These are phyloP conservation scores for Suhomyces ambrosiae DNA, from an alignment of 1,139 yeast species.

Conservation along the genomic window DNA sequence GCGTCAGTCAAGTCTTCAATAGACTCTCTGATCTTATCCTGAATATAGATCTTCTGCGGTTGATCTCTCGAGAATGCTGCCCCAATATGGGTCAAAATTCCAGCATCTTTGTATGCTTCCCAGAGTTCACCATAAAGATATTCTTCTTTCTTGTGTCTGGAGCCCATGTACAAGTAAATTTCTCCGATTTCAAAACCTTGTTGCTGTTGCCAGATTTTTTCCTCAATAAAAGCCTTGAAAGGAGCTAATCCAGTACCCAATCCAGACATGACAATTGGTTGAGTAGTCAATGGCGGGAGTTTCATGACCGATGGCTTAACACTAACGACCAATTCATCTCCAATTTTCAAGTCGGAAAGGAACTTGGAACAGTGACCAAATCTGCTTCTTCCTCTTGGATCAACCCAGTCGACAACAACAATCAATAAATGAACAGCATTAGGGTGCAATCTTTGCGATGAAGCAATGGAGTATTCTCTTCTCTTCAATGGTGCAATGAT, in stretches of 20 bases:
- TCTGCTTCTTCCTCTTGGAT: conserved; percentile 80
- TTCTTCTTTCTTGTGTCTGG: conserved; percentile 95
- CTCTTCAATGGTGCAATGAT: conserved; percentile 87
- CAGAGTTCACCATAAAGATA: conserved; percentile 95
- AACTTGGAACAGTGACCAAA: conserved; percentile 95
- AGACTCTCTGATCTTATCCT: conserved; percentile 85
- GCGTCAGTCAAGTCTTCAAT: conserved; percentile 76
- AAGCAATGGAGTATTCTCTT: conserved; percentile 98
- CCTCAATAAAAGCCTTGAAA: conserved; percentile 95
- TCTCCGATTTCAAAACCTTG: conserved; percentile 92
- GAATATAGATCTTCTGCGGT: conserved; percentile 91
- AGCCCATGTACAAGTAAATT: conserved; percentile 84
- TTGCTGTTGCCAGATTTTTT: conserved; percentile 88
- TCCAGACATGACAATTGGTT: conserved; percentile 96
- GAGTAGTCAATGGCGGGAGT: conserved; percentile 81
- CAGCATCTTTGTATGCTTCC: conserved; percentile 95
- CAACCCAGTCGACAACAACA: conserved; percentile 97
- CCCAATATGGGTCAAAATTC: conserved; percentile 90
- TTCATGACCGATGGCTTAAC: conserved; percentile 98
- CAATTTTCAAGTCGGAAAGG: conserved; percentile 74
- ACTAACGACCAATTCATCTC: conserved; percentile 87
- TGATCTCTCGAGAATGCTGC: conserved; percentile 99
- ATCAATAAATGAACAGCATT: conserved; percentile 88
- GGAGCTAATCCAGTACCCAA: conserved; percentile 98
- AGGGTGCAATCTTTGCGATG: conserved; percentile 90